Base-by-base conservation (phyloP, 192 early-diverging fungal species). In the Cladochytrium replicatum region DNA sequence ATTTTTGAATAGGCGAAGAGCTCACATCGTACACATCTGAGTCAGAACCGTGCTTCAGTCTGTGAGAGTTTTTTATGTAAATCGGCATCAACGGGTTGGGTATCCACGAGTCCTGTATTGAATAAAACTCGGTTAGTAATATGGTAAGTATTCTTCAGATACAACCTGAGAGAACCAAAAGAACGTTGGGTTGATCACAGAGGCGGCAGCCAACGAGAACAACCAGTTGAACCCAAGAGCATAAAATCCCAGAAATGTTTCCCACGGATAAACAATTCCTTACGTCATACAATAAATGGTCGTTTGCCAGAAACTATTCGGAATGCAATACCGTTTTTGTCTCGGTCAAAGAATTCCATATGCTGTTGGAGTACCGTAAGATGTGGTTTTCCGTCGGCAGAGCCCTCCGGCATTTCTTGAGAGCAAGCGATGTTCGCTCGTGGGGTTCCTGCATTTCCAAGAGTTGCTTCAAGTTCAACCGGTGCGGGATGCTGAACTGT, bases 41-140 rank as follows among this genome's bases (percentile, higher is more conserved):
- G 47, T 75, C 72, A 40, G 58, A 63, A 0, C 75, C 75, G 46
- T 78, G 75, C 48, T 72, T 74, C 48, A 53, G 50, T 37, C 67
- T 61, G 56, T 72, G 58, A 46, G 75, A 72, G 25, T 60, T 58
- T 22, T 58, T 50, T 39, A 59, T 58, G 49, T 68, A 66, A 39
- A 77, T 63, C 4, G 57, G 57, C 44, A 77, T 67, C 29, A 43
- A 34, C 8, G 71, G 75, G 55, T 77, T 51, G 19, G 68, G 69
- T 6, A 74, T 49, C 71, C 66, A 74, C 31, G 31, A 46, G 17
- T 55, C 47, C 51, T 19, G 32, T 13, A 23, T 23, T 9, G 42
- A 17, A 11, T 43, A 23, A 6, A 17, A n/a, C 6, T 6, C 17
- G 9, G 6, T 6, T 19, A 8, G n/a, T n/a, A n/a, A n/a, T n/a